Conservation (phyloP, 2,329 filamentous ascomycete species). For the Neofusicoccum ribis region DNA sequence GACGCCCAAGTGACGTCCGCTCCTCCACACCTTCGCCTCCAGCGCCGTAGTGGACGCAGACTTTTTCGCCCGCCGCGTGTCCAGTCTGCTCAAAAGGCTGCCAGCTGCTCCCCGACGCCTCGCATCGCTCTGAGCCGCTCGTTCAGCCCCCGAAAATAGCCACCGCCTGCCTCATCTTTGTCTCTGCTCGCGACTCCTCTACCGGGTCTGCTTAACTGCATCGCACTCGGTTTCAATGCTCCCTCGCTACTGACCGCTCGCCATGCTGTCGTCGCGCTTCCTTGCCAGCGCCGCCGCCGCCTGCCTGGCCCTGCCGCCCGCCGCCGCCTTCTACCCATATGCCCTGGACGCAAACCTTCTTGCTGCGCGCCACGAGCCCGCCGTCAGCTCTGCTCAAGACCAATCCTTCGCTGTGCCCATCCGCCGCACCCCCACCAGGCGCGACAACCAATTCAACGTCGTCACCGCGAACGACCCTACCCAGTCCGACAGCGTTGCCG, state of each 20-base stretch:
- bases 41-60: background rate
- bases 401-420: constrained; percentile 32
- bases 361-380: constrained; percentile 1
- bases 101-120: background rate
- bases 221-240: constrained; percentile 16
- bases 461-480: constrained; percentile 38
- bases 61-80: constrained; percentile 4
- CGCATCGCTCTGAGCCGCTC: background rate
- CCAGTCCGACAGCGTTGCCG: constrained; percentile 48
- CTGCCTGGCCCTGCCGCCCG: constrained; percentile 20
- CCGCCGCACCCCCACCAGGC: constrained; percentile 36
- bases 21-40: constrained; percentile 9
- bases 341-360: constrained; percentile 22
- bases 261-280: background rate
- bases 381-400: background rate
- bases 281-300: background rate
- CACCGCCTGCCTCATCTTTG: background rate
- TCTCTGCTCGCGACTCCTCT: background rate
- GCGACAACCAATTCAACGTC: constrained; percentile 50
- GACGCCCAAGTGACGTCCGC: background rate
- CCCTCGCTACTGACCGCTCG: background rate
- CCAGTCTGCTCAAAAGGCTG: background rate
- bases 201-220: constrained; percentile 20
- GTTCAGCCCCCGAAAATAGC: constrained; percentile 2
- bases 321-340: constrained; percentile 39